Evolutionary conservation across 495 filamentous ascomycete genomes (phyloP), one percentile per base, ranked within the genome.

Genomic region (Alectoria sarmentosa): DNA sequence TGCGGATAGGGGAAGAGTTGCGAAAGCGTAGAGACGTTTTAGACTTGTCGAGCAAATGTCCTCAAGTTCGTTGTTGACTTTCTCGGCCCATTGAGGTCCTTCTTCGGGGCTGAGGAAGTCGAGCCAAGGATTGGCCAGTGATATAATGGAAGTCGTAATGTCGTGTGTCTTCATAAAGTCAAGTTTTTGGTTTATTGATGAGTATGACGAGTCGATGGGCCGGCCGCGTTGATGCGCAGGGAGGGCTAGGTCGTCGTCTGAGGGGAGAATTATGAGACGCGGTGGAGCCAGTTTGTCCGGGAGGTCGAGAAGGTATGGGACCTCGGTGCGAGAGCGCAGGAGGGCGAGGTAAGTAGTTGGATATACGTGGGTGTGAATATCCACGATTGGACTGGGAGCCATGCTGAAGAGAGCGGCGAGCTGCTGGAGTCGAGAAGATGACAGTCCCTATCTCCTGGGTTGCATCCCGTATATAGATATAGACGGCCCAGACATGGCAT

Each of bases 301-400:
- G 82, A 90, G 72, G 73, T 85, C 75, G 66, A 91, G 85, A 63
- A 98, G 83, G 64, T 96, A 90, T 23, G 93, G 93, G 62, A 96
- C 88, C 41, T 78, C 82, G 60, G 78, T 82, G 63, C 93, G 88
- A 32, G 84, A 85, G 70, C 87, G 84, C 34, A 98, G 86, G 71
- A 96, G 85, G 61, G 82, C 74, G 79, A 96, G 85, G 75, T 92
- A 98, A 13, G 84, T 81, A 0, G 89, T 89, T 0, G 91, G 90
- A 74, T 97, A 96, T 78, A 97, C 86, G 80, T 98, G 93, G 17
- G 92, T 96, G 78, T 97, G 93, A 70, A 97, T 83, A 75, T 97
- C 93, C 54, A 96, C 89, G 42, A 79, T 66, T 38, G 76, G 67
- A 48, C 68, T 60, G 73, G 76, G 75, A 56, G 48, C 39, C 48